Conservation (phyloP, 2,329 filamentous ascomycete species). For the Colletotrichum limetticola region DNA sequence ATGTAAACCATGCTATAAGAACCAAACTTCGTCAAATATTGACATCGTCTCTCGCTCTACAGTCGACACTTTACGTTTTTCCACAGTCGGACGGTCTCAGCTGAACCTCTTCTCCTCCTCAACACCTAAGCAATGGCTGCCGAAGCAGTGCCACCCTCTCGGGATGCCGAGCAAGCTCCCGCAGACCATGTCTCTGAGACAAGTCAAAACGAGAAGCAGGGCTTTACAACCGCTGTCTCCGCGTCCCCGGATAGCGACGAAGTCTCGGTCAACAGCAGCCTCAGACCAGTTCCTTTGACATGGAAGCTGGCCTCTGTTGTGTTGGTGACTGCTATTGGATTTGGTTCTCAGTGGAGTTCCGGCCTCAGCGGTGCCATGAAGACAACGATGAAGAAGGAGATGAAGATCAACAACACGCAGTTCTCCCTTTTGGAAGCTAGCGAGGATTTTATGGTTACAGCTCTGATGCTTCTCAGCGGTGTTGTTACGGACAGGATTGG, state of each 20-base stretch:
- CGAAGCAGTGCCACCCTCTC: no score
- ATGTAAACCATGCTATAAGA: no score
- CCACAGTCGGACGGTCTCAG: no score
- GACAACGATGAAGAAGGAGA: conserved; percentile 68
- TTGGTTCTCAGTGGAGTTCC: conserved; percentile 68
- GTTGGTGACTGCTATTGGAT: conserved; percentile 64
- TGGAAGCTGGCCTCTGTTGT: conserved; percentile 52
- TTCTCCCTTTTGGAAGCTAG: conserved; percentile 69
- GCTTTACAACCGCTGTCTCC: neutral
- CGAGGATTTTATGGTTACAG: conserved; percentile 71
- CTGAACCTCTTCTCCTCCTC: no score
- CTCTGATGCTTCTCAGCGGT: conserved; percentile 64
- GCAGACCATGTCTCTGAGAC: no score
- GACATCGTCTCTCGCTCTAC: no score
- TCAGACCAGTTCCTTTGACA: neutral
- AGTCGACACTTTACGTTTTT: no score
- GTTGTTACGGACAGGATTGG: conserved; percentile 69
- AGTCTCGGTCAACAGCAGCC: no score
- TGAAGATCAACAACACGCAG: conserved; percentile 69
- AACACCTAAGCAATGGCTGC: no score
- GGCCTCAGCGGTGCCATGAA: conserved; percentile 71
- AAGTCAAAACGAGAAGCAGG: no score
- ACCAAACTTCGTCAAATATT: no score
- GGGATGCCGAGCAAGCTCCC: neutral
- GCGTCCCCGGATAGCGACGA: no score